Base-by-base conservation (phyloP, 2,329 filamentous ascomycete genomes). In the Epichloe sibirici region DNA sequence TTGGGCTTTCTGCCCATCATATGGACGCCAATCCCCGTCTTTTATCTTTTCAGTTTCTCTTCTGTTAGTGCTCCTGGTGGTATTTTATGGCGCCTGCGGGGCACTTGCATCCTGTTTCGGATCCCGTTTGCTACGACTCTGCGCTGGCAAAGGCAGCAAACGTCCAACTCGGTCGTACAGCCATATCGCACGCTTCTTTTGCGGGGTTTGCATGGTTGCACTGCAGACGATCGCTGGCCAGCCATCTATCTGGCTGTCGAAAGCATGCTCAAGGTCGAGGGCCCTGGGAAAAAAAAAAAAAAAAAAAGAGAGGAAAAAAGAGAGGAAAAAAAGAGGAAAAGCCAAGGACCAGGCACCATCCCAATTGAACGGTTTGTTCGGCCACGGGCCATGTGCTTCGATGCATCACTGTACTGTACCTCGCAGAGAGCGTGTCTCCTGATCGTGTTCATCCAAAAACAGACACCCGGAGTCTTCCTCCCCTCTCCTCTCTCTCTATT, bases 141-240 rank as follows among this genome's bases (percentile, higher is more conserved):
- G 49, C 44, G 49, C 43, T 49, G 49, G 28, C 46, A 54, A 43
- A 45, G 28, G 47, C n/a, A 13, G 47, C n/a, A 13, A 35, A 12
- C 13, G 37, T 40, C 37, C 31, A 48, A 42, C 15, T 44, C 31
- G 25, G 49, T 48, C 47, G 25, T 38, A 43, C 46, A 49, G 38
- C 42, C 34, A 51, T 38, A 45, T 46, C 49, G 49, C 35, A 28
- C 43, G 35, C 40, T 23, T 40, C 38, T 35, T 51, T 55, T 58
- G 53, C 52, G 55, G 57, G 52, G 57, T 52, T 40, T 39, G 53
- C 54, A 49, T 46, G 31, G 56, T 58, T 47, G 52, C 57, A 59
- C 53, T 44, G 42, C 52, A 59, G 55, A 40, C 44, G 48, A 56
- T 53, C 39, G 54, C 31, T 54, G 47, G 31, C 45, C 31, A 28